Percentiles rank a stretch among this genome's conserved stretches.
phyloP scores from a whole-genome alignment of 1,139 yeast genomes.

The Groenewaldozyma auringiensis region DNA sequence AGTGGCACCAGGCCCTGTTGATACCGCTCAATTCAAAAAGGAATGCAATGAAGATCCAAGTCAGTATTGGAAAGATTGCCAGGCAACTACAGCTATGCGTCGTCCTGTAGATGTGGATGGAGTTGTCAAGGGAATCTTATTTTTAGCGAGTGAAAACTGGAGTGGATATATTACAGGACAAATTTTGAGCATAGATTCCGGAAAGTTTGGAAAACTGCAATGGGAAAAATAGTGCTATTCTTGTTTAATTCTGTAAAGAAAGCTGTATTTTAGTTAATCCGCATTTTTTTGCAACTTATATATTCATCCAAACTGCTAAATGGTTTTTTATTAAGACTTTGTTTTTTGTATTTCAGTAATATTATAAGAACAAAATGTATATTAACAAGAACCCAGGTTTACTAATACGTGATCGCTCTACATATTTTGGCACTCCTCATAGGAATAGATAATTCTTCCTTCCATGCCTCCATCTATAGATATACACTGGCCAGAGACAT shows the following conservation, averaged over 20 bases:
- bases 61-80: constrained; percentile 12
- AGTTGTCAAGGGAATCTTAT: constrained; percentile 11
- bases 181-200: constrained; percentile 11
- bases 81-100: constrained; percentile 12
- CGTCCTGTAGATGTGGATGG: constrained; percentile 10
- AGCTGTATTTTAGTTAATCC: too few species aligned
- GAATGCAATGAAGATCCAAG: constrained; percentile 9
- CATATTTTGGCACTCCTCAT: constrained; percentile 2
- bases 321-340: too few species aligned
- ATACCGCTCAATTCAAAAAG: constrained; percentile 9
- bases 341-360: too few species aligned
- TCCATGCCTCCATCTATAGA: constrained; percentile 8
- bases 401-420: too few species aligned
- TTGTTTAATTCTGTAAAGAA: too few species aligned
- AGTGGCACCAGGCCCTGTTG: constrained; percentile 14
- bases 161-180: constrained; percentile 13
- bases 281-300: too few species aligned
- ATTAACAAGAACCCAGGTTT: too few species aligned
- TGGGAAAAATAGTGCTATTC: too few species aligned
- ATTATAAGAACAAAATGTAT: too few species aligned
- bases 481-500: constrained; percentile 6
- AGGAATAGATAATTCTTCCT: constrained; percentile 3
- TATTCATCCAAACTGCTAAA: too few species aligned
- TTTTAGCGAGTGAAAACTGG: constrained; percentile 13
- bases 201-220: constrained; percentile 12